Evolutionary conservation across 2,329 filamentous ascomycete species (phyloP).

Genomic region (Diaporthe vaccinii): DNA sequence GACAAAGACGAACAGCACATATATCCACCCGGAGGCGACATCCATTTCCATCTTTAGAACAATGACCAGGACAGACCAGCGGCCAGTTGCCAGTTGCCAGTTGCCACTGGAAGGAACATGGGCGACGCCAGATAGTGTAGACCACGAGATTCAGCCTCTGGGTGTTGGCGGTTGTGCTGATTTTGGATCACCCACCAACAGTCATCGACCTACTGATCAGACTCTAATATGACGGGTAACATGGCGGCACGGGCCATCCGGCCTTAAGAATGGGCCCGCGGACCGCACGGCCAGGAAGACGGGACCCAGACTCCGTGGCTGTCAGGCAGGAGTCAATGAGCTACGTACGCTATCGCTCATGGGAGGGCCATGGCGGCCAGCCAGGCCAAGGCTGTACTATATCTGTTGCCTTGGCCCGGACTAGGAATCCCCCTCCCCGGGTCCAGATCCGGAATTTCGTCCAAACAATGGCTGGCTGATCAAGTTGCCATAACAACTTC

Average conservation of each 20-base stretch:
- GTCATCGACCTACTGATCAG: background rate
- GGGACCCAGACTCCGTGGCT: background rate
- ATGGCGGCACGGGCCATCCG: background rate
- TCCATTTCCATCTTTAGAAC: slow-evolving; percentile 28
- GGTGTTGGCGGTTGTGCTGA: background rate
- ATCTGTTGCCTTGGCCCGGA: background rate
- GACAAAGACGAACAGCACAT: slow-evolving; percentile 1
- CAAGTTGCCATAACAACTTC: background rate
- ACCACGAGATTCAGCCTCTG: background rate
- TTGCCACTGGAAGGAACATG: background rate
- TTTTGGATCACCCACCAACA: background rate
- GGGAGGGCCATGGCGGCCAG: background rate
- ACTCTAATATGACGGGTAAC: background rate
- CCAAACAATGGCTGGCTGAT: background rate
- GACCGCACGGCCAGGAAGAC: background rate
- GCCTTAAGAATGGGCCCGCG: background rate
- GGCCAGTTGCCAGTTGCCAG: slow-evolving; percentile 6
- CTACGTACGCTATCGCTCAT: background rate
- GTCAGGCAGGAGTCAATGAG: background rate
- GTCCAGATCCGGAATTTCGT: background rate
- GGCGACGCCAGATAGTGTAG: background rate
- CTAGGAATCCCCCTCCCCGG: background rate
- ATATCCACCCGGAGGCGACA: slow-evolving; percentile 8
- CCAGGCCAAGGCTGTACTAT: background rate
- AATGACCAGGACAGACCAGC: background rate